Conservation (phyloP, 1,284 basidiomycete genomes). For the Cryptococcus jaspeensis region DNA sequence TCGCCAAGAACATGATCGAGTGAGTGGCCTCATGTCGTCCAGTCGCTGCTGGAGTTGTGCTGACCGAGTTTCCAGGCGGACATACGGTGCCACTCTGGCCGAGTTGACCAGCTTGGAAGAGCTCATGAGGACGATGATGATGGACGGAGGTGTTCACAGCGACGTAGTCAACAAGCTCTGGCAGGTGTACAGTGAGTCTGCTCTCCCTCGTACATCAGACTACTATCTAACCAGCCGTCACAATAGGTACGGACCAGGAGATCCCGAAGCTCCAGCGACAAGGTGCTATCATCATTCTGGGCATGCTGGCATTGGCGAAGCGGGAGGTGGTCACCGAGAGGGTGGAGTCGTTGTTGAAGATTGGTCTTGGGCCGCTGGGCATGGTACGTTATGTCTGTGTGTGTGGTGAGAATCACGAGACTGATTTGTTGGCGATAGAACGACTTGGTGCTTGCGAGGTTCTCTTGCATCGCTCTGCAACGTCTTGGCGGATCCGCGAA, state of each 20-base stretch:
- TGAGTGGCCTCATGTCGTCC: constrained; percentile 53
- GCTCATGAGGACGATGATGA: constrained; percentile 92
- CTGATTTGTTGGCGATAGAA: constrained; percentile 54
- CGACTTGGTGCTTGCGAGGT: constrained; percentile 85
- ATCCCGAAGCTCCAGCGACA: constrained; percentile 80
- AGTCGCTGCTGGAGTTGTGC: not conserved
- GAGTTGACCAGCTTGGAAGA: constrained; percentile 95
- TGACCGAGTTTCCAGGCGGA: constrained; percentile 59
- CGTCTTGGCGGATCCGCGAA: constrained; percentile 91
- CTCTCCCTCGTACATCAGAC: not conserved
- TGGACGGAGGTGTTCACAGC: constrained; percentile 67
- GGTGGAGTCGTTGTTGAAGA: constrained; percentile 78
- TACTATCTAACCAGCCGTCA: not conserved
- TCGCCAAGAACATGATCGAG: constrained; percentile 98
- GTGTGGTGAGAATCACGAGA: not conserved
- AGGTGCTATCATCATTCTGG: constrained; percentile 90
- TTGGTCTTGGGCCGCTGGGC: constrained; percentile 83
- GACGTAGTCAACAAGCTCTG: constrained; percentile 89
- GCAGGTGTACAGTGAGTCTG: constrained; percentile 83
- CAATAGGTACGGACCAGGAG: constrained; percentile 65
- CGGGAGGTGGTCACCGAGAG: constrained; percentile 81
- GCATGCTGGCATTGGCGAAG: constrained; percentile 89
- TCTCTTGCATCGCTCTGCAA: constrained; percentile 90
- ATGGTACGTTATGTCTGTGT: constrained; percentile 56
- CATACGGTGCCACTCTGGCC: constrained; percentile 86